Percentiles rank a stretch among this genome's conserved stretches.
Evolutionary conservation across 805 yeast species (phyloP).

Genomic region (Monosporozyma servazzii): DNA sequence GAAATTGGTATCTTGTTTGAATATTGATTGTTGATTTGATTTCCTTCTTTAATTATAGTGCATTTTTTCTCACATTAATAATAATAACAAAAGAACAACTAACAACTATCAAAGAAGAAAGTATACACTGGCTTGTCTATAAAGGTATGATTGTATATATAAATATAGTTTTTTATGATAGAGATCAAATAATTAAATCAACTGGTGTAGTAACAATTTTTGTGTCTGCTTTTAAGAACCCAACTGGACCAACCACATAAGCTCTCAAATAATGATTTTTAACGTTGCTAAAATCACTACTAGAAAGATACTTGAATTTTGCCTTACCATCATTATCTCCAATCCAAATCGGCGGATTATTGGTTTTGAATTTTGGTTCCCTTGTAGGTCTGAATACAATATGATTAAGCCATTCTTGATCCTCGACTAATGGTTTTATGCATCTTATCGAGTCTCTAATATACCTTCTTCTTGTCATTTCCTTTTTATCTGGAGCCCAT

Average conservation of each 20-base stretch:
- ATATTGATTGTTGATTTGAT: background rate
- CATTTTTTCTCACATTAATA: background rate
- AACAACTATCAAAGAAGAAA: background rate
- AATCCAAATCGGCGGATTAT: conserved; percentile 17
- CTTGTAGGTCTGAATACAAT: conserved; percentile 30
- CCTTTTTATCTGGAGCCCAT: conserved; percentile 42
- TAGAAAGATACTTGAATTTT: conserved; percentile 1
- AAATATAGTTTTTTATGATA: background rate
- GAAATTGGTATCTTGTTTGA: background rate
- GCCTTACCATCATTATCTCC: background rate
- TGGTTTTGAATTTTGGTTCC: conserved; percentile 20
- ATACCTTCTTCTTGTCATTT: conserved; percentile 33
- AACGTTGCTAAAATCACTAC: conserved; percentile 1
- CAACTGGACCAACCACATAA: conserved; percentile 26
- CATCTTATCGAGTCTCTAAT: conserved; percentile 49
- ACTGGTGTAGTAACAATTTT: background rate
- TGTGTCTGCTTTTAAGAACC: conserved; percentile 17
- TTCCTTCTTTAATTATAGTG: background rate
- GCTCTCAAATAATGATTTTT: conserved; percentile 24
- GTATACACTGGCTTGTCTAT: background rate
- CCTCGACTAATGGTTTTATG: conserved; percentile 43
- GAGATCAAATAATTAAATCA: background rate
- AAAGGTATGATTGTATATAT: background rate
- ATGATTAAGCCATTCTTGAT: conserved; percentile 48
- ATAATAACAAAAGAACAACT: no score